A percentile compares a stretch with the other conserved stretches of the same genome.
These are phyloP conservation scores for Tubosaeta sp. DNA, from an alignment of 768 basidiomycete genomes.

Conservation along the genomic window DNA sequence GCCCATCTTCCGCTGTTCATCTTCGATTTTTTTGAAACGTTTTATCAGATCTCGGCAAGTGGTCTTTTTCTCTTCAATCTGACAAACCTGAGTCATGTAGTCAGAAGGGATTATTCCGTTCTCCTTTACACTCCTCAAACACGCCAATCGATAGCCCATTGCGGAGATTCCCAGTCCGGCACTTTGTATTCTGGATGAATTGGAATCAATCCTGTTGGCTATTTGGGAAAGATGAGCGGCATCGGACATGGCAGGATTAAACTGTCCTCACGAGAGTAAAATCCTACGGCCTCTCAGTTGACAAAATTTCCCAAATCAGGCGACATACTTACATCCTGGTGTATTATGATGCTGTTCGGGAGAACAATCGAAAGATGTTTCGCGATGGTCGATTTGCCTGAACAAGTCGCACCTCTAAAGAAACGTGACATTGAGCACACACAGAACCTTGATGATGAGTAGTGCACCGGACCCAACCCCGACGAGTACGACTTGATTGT, in stretches of 20 bases:
- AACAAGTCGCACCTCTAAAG: constrained; percentile 83
- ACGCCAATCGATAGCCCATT: constrained; percentile 84
- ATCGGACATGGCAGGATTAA: background rate
- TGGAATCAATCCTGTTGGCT: constrained; percentile 29
- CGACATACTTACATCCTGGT: constrained; percentile 74
- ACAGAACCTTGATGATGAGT: background rate
- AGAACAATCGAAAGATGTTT: constrained; percentile 77
- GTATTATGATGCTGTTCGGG: constrained; percentile 78
- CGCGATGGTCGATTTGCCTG: constrained; percentile 93
- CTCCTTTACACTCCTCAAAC: constrained; percentile 59
- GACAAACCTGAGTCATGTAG: constrained; percentile 83
- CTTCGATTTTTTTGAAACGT: constrained; percentile 48
- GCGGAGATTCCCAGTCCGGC: constrained; percentile 92
- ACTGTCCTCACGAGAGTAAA: constrained; percentile 74
- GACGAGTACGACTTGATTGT: constrained; percentile 35
- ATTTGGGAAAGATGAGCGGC: background rate
- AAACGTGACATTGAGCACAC: background rate
- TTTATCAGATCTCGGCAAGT: constrained; percentile 47
- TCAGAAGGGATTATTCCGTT: constrained; percentile 66
- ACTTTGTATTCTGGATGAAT: constrained; percentile 69
- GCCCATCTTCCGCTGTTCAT: constrained; percentile 36
- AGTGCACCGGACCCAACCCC: constrained; percentile 47
- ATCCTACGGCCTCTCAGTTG: constrained; percentile 47
- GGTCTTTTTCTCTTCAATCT: constrained; percentile 82
- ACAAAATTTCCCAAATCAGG: background rate